These are phyloP conservation scores for Dryas integrifolia DNA, from an alignment of 331 rosid genomes.

Conservation along the genomic window DNA sequence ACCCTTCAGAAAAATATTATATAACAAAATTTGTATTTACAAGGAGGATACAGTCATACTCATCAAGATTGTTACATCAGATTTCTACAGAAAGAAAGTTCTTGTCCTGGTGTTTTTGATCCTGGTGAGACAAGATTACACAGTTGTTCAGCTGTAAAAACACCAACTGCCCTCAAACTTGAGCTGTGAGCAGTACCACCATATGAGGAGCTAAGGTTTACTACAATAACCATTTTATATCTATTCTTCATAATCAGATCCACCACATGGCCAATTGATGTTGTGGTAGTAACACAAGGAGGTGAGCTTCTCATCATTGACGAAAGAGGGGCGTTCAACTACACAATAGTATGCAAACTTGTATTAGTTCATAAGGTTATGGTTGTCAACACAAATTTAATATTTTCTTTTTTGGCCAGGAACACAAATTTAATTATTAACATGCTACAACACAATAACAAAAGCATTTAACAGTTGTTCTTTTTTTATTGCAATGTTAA, in stretches of 20 bases:
- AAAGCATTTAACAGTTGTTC: neutral
- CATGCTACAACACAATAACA: neutral
- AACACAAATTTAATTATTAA: too few relatives aligned
- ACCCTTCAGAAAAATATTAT: too few relatives aligned
- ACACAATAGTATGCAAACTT: slow-evolving; percentile 14
- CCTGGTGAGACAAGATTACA: slow-evolving; percentile 34
- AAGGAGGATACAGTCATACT: neutral
- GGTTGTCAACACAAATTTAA: neutral
- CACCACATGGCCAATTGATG: slow-evolving; percentile 63
- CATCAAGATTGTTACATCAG: neutral
- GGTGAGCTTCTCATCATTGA: slow-evolving; percentile 79
- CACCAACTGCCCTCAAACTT: slow-evolving; percentile 61
- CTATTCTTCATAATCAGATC: slow-evolving; percentile 57
- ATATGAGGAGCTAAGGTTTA: slow-evolving; percentile 37
- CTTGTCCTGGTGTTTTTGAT: slow-evolving; percentile 29
- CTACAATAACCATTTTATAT: slow-evolving; percentile 53
- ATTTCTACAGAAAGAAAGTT: slow-evolving; percentile 33
- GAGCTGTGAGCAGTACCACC: slow-evolving; percentile 29
- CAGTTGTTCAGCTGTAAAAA: slow-evolving; percentile 58
- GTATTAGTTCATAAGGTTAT: neutral
- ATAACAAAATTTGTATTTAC: slow-evolving; percentile 10
- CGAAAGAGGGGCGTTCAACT: slow-evolving; percentile 68
- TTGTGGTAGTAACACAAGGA: slow-evolving; percentile 48
- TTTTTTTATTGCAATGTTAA: too few relatives aligned
- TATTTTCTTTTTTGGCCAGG: too few relatives aligned